Percentiles rank a stretch among this genome's conserved stretches.
These are phyloP conservation scores for Strigomonas culicis DNA, from an alignment of 208 protist genomes.

Conservation along the genomic window DNA sequence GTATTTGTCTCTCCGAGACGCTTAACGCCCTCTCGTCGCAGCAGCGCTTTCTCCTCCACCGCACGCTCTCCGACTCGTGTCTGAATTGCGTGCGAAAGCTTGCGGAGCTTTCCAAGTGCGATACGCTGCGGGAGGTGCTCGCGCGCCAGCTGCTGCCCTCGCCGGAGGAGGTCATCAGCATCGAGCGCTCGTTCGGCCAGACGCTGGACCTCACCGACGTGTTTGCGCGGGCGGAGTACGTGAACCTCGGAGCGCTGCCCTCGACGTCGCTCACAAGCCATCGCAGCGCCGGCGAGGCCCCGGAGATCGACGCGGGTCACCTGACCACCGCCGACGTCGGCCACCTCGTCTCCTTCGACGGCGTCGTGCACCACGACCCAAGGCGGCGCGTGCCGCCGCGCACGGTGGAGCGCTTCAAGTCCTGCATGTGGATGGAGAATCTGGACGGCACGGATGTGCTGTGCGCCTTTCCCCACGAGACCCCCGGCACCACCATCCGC, in stretches of 20 bases:
- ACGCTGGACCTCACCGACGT: slow-evolving; percentile 76
- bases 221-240: slow-evolving; percentile 48
- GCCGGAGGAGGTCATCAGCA: slow-evolving; percentile 64
- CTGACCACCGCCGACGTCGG: slow-evolving; percentile 29
- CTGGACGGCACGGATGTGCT: slow-evolving; percentile 46
- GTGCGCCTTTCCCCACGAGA: slow-evolving; percentile 56
- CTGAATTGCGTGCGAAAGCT: slow-evolving; percentile 62
- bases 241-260: slow-evolving; percentile 12
- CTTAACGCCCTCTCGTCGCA: slow-evolving; percentile 36
- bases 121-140: slow-evolving; percentile 51
- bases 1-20: slow-evolving; percentile 64
- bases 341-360: slow-evolving; percentile 62
- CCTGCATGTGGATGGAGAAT: slow-evolving; percentile 57
- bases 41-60: slow-evolving; percentile 62
- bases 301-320: slow-evolving; percentile 5
- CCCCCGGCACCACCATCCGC: slow-evolving; percentile 58
- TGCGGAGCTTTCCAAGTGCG: slow-evolving; percentile 26
- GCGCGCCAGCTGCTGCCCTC: slow-evolving; percentile 62
- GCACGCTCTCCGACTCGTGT: slow-evolving; percentile 66
- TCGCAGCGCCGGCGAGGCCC: background rate
- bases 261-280: background rate
- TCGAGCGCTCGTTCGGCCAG: slow-evolving; percentile 81
- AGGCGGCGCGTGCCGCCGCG: slow-evolving; percentile 34
- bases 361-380: slow-evolving; percentile 21
- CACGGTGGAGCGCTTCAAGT: slow-evolving; percentile 46